A percentile compares a stretch with the other conserved stretches of the same genome.
Conservation (phyloP, 2,329 filamentous ascomycete species). For the Phyllosticta citrichinensis region DNA sequence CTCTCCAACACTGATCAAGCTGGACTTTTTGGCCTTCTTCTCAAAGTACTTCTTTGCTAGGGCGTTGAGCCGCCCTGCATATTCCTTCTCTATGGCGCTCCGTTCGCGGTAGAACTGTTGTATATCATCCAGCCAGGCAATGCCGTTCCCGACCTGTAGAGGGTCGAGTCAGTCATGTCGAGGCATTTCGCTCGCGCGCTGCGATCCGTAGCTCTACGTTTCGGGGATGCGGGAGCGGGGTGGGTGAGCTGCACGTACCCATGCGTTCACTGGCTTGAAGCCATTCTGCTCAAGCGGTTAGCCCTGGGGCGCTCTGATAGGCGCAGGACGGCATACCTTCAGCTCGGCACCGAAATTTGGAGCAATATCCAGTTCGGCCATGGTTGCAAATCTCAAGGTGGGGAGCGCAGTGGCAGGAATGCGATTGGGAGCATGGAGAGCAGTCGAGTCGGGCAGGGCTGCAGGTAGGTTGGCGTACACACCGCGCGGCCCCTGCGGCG, state of each 20-base stretch:
- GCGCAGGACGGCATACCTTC: slow-evolving; percentile 53
- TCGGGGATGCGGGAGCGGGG: slow-evolving; percentile 9
- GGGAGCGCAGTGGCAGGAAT: not conserved
- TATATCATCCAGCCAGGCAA: slow-evolving; percentile 92
- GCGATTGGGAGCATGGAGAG: slow-evolving; percentile 4
- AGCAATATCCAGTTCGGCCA: slow-evolving; percentile 74
- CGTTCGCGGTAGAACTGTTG: slow-evolving; percentile 96
- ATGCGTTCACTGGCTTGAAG: slow-evolving; percentile 89
- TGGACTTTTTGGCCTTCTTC: slow-evolving; percentile 85
- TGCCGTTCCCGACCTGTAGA: slow-evolving; percentile 62
- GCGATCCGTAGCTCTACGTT: not conserved
- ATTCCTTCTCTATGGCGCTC: slow-evolving; percentile 91
- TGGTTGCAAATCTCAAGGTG: slow-evolving; percentile 27
- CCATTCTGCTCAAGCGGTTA: slow-evolving; percentile 57
- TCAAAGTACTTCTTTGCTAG: slow-evolving; percentile 96
- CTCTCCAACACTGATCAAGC: slow-evolving; percentile 84
- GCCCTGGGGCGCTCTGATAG: slow-evolving; percentile 6
- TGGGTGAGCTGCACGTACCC: slow-evolving; percentile 44
- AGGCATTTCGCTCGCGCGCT: not conserved
- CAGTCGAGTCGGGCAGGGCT: slow-evolving; percentile 1
- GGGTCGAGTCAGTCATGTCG: slow-evolving; percentile 16
- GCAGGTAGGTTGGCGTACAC: slow-evolving; percentile 2
- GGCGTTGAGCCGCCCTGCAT: slow-evolving; percentile 74
- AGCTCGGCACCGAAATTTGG: slow-evolving; percentile 89
- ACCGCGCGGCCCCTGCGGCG: slow-evolving; percentile 5